A percentile compares a stretch with the other conserved stretches of the same genome.
Conservation (phyloP, 176 grass and related monocot species). For the Microstegium vimineum region DNA sequence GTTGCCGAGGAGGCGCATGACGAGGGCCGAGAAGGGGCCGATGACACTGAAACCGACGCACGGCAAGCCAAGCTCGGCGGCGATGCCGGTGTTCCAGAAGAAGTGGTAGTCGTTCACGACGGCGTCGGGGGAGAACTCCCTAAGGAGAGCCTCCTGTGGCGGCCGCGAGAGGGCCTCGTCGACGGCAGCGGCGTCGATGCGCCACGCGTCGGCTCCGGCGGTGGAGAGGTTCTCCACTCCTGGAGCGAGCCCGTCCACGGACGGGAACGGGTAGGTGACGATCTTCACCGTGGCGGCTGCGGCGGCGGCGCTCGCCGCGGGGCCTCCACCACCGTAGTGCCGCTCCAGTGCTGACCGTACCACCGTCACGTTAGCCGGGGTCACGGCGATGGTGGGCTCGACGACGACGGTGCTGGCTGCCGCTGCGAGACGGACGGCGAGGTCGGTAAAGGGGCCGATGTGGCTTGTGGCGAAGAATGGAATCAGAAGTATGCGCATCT, state of each 20-base stretch:
- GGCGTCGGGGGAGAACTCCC: no score
- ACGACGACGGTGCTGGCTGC: no score
- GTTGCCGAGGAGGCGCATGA: neutral
- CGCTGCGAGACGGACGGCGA: neutral
- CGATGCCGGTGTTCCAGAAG: no score
- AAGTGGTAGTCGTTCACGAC: no score
- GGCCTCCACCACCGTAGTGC: no score
- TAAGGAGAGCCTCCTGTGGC: no score
- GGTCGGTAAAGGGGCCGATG: neutral
- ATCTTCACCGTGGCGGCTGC: neutral
- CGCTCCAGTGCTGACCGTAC: neutral
- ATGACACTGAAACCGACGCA: neutral
- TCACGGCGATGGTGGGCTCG: neutral
- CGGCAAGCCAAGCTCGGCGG: no score
- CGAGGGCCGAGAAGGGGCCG: conserved; percentile 3
- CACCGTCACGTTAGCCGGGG: conserved; percentile 5
- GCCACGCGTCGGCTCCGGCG: neutral
- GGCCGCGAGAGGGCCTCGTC: no score
- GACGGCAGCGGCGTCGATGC: neutral
- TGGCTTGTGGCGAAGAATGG: neutral
- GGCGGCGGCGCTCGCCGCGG: no score
- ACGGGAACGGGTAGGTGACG: neutral
- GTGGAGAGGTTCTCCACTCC: neutral
- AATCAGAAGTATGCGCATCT: no score
- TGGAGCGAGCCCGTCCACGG: neutral